Evolutionary conservation across 2,329 filamentous ascomycete species (phyloP).

Genomic region (Emericellopsis atlantica): DNA sequence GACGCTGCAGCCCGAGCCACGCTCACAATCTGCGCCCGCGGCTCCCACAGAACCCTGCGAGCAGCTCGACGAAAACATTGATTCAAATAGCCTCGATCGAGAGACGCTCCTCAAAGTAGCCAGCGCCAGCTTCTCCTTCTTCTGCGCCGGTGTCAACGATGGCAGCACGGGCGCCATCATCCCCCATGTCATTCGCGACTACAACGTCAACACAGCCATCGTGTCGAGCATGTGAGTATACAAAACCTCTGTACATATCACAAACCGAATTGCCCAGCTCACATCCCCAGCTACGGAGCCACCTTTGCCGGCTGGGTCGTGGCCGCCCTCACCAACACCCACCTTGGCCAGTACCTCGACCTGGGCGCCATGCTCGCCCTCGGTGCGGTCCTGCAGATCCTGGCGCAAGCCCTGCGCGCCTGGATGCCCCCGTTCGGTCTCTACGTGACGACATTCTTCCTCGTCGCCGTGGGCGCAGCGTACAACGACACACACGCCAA

Average conservation of each 20-base stretch:
- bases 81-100: not conserved
- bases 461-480: constrained; percentile 46
- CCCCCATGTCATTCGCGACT: constrained; percentile 47
- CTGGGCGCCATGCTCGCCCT: constrained; percentile 43
- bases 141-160: constrained; percentile 53
- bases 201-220: constrained; percentile 37
- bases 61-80: not conserved
- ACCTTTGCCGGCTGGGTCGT: constrained; percentile 49
- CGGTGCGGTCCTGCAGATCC: constrained; percentile 41
- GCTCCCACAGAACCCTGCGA: not conserved
- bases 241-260: not conserved
- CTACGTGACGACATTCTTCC: constrained; percentile 43
- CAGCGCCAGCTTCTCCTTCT: constrained; percentile 48
- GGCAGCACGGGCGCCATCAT: constrained; percentile 50
- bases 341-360: constrained; percentile 36
- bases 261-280: too few relatives aligned
- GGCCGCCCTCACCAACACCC: constrained; percentile 42
- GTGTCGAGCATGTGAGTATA: constrained; percentile 34
- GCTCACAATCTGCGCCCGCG: not conserved
- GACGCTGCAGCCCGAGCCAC: not conserved
- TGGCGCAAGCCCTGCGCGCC: constrained; percentile 38
- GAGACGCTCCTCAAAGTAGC: constrained; percentile 30
- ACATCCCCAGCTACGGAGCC: constrained; percentile 30
- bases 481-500: constrained; percentile 54
- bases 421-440: constrained; percentile 45